Evolutionary conservation across 441 rosid genomes (phyloP), one percentile per base, ranked within the genome.

Genomic region (Pelargonium myrrhifolium): DNA sequence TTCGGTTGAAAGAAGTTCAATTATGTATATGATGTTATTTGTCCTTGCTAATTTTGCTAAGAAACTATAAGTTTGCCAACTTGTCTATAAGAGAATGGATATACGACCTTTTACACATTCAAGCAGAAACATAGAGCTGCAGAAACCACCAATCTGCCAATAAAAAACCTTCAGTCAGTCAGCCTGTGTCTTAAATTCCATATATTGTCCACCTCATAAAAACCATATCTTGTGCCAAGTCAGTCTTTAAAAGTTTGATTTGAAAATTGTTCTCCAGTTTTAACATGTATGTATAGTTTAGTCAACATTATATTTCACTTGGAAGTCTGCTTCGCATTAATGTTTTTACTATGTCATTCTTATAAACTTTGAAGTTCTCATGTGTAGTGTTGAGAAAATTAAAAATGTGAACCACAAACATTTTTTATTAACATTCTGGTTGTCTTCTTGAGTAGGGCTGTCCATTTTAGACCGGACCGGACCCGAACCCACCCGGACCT

Each of bases 251-350:
- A 21, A 21, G 28, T 56, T 56, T 9, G 62, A 20, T 56, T 21
- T 56, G 62, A 56, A 11, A 20, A 56, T 56, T 56, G 31, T 56
- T 56, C 62, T 56, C 60, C 10, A 56, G 31, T 56, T 56, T 21
- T 20, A 21, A 40, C 12, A n/a, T n/a, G n/a, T n/a, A 40, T 40
- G 11, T 40, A 8, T 40, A 40, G 12, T 10, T 40, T 40, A 40
- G 45, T 40, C 12, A 9, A 40, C 45, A 40, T 3, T 40, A 40
- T 40, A 40, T 40, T 40, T 40, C 45, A 8, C 1, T 9, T 40
- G 45, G 45, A 10, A 40, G 45, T 40, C 12, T 40, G 45, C 11
- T 40, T 40, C 45, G 9, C 45, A 40, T 40, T 40, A 40, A 8
- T 8, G 11, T 10, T 40, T 40, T 8, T 10, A 40, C 12, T 8